Evolutionary conservation across 1,284 basidiomycete species (phyloP).

Genomic region (Cryptococcus depauperatus): DNA sequence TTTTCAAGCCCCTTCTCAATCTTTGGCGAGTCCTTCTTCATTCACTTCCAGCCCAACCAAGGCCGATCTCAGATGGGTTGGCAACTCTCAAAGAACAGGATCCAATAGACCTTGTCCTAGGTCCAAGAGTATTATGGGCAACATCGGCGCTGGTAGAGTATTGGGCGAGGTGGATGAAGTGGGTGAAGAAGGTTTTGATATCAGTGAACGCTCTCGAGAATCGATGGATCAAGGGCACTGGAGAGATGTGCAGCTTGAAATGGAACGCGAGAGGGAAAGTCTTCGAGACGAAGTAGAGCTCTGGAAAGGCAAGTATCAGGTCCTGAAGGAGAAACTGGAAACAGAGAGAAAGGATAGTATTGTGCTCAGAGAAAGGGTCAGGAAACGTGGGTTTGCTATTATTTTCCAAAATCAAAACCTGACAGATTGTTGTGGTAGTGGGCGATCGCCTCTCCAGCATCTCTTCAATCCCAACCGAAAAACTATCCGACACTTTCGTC

Average conservation of each 20-base stretch:
- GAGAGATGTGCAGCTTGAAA: slow-evolving; percentile 26
- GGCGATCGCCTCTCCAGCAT: slow-evolving; percentile 27
- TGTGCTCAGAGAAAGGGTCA: slow-evolving; percentile 28
- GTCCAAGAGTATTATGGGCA: slow-evolving; percentile 25
- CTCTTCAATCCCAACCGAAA: slow-evolving; percentile 16
- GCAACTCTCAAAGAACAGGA: too few relatives aligned
- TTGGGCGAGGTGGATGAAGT: slow-evolving; percentile 35
- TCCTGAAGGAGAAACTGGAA: slow-evolving; percentile 32
- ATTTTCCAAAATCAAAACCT: background rate
- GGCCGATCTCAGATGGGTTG: too few relatives aligned
- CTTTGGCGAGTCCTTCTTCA: too few relatives aligned
- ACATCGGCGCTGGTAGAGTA: slow-evolving; percentile 22
- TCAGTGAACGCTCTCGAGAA: slow-evolving; percentile 14
- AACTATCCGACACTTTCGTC: slow-evolving; percentile 1
- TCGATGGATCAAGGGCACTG: slow-evolving; percentile 9
- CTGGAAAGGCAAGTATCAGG: slow-evolving; percentile 33
- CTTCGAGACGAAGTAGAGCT: slow-evolving; percentile 36
- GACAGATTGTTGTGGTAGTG: slow-evolving; percentile 9
- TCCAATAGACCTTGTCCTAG: slow-evolving; percentile 34
- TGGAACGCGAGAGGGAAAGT: slow-evolving; percentile 38
- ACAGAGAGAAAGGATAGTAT: slow-evolving; percentile 25
- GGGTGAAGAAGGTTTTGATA: slow-evolving; percentile 22
- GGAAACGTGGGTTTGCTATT: slow-evolving; percentile 31
- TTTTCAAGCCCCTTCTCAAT: too few relatives aligned
- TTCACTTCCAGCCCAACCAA: background rate